phyloP scores from a whole-genome alignment of 768 basidiomycete species.

The Hortiboletus campestris region DNA sequence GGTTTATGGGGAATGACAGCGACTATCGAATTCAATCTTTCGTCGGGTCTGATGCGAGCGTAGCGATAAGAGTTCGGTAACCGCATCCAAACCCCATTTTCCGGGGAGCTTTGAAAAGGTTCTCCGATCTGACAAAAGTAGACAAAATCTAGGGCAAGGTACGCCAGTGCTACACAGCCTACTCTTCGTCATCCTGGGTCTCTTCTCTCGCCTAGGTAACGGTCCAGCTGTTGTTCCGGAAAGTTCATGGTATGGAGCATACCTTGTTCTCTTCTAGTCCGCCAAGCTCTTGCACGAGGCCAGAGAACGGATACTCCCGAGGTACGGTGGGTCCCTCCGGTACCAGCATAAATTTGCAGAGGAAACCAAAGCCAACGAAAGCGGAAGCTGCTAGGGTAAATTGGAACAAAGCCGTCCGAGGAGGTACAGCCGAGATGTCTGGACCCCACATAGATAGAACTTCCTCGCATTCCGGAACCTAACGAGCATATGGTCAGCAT shows the following conservation, averaged over 20 bases:
- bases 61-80: background rate
- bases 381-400: constrained; percentile 59
- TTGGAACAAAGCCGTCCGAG: constrained; percentile 59
- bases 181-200: constrained; percentile 32
- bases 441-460: constrained; percentile 87
- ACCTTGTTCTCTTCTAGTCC: constrained; percentile 80
- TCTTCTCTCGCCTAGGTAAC: constrained; percentile 37
- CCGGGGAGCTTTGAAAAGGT: background rate
- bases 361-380: constrained; percentile 63
- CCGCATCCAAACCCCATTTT: constrained; percentile 2
- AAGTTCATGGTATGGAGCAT: constrained; percentile 13
- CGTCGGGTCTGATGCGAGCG: background rate
- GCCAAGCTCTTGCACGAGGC: constrained; percentile 74
- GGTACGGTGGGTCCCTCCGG: constrained; percentile 66
- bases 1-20: background rate
- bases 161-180: constrained; percentile 17
- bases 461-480: constrained; percentile 84
- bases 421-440: constrained; percentile 62
- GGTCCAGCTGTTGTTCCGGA: constrained; percentile 3
- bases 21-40: background rate
- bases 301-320: constrained; percentile 75
- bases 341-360: constrained; percentile 52
- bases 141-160: background rate
- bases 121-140: background rate
- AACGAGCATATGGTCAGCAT: constrained; percentile 15